Conservation (phyloP, 345 rosid genomes). For the Odontarrhena argentea region DNA sequence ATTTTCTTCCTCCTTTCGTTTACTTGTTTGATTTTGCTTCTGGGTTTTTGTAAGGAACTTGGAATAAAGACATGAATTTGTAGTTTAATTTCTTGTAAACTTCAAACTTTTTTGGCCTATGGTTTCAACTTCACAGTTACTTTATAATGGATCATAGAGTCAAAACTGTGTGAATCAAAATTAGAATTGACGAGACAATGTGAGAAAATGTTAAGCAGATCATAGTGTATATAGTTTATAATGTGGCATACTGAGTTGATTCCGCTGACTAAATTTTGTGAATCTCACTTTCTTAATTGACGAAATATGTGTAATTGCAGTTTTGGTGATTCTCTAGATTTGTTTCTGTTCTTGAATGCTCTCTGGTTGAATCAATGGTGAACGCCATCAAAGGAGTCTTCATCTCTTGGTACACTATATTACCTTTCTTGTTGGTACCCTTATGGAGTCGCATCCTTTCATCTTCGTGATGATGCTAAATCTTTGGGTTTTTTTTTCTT, state of each 20-base stretch:
- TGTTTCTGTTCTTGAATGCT: not conserved
- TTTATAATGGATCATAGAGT: not conserved
- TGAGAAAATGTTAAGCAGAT: not conserved
- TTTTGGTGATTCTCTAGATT: conserved; percentile 10
- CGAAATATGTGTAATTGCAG: not conserved
- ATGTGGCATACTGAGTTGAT: not conserved
- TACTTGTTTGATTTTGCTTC: not conserved
- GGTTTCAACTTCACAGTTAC: no score
- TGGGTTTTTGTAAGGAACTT: not conserved
- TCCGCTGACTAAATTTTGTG: not conserved
- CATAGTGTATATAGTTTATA: not conserved
- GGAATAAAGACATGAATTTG: conserved; percentile 6
- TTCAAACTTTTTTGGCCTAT: no score
- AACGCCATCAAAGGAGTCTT: conserved; percentile 29
- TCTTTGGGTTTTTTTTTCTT: not conserved
- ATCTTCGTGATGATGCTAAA: not conserved
- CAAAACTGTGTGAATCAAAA: not conserved
- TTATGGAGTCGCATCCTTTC: not conserved
- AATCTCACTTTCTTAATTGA: not conserved
- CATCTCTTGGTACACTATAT: conserved; percentile 26
- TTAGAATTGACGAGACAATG: not conserved
- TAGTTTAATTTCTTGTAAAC: not conserved
- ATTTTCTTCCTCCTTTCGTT: not conserved
- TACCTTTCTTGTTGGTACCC: conserved; percentile 8
- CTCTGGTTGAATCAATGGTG: conserved; percentile 21